phyloP scores from a whole-genome alignment of 495 filamentous ascomycete species.

The Aspergillus funiculosus region DNA sequence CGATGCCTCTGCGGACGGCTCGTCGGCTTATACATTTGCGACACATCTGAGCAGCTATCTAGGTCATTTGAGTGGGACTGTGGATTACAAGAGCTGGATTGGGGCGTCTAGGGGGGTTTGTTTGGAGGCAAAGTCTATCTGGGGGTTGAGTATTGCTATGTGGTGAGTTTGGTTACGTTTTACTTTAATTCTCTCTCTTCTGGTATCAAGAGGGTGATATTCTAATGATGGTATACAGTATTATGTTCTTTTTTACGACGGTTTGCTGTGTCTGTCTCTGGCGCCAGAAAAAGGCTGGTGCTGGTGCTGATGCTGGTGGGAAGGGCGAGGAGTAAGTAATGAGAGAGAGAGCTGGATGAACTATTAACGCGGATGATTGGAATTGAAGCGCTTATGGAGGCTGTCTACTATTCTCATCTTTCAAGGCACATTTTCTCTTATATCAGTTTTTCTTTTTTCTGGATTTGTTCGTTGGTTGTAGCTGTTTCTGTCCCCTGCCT shows the following conservation, averaged over 20 bases:
- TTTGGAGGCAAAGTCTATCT: constrained; percentile 80
- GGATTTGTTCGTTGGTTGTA: too few species aligned
- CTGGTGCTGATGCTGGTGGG: neutral
- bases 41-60: constrained; percentile 38
- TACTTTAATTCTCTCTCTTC: neutral
- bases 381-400: too few species aligned
- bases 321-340: neutral
- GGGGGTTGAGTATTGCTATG: constrained; percentile 80
- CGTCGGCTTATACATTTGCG: constrained; percentile 42
- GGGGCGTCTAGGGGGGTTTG: constrained; percentile 65
- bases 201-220: neutral
- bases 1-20: constrained; percentile 26
- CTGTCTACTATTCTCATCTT: too few species aligned
- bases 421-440: too few species aligned
- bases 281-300: constrained; percentile 42
- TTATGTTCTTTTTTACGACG: constrained; percentile 64
- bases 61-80: constrained; percentile 32
- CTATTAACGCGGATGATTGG: too few species aligned
- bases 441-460: too few species aligned
- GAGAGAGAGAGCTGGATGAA: too few species aligned
- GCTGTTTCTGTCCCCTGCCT: too few species aligned
- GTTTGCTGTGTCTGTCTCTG: constrained; percentile 55
- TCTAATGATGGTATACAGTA: constrained; percentile 33
- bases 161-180: constrained; percentile 46
- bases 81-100: constrained; percentile 57